Evolutionary conservation across 176 grass and related monocot genomes (phyloP).

Genomic region (Poa pratensis): DNA sequence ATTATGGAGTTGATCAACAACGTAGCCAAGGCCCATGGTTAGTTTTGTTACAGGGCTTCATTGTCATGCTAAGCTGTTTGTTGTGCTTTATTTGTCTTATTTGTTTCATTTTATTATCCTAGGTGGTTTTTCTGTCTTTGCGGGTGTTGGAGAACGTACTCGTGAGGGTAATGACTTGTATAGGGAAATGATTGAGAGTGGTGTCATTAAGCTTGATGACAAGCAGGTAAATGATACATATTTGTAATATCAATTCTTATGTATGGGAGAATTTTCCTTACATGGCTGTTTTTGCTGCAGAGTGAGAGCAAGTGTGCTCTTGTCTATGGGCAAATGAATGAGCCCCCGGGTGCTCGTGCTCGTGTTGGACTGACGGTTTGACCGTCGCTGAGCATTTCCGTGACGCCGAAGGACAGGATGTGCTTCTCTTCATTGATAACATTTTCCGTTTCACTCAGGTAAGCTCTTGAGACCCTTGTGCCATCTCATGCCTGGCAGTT

Average conservation of each 20-base stretch:
- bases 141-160: slow-evolving; percentile 94
- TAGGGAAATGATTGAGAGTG: slow-evolving; percentile 99
- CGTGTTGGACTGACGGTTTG: slow-evolving; percentile 93
- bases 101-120: slow-evolving; percentile 35
- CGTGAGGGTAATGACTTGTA: slow-evolving; percentile 97
- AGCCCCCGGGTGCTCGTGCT: slow-evolving; percentile 96
- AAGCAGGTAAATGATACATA: slow-evolving; percentile 66
- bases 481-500: background rate
- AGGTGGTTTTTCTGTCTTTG: slow-evolving; percentile 99
- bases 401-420: slow-evolving; percentile 95
- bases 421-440: slow-evolving; percentile 98
- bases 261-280: slow-evolving; percentile 35
- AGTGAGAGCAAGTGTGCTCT: slow-evolving; percentile 93
- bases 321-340: slow-evolving; percentile 97
- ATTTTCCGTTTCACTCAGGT: slow-evolving; percentile 99
- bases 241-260: slow-evolving; percentile 18
- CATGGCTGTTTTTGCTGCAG: slow-evolving; percentile 43
- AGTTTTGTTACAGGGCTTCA: slow-evolving; percentile 29
- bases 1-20: slow-evolving; percentile 99
- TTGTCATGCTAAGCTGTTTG: slow-evolving; percentile 7
- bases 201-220: slow-evolving; percentile 94
- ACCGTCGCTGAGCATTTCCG: slow-evolving; percentile 97
- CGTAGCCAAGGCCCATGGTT: slow-evolving; percentile 91
- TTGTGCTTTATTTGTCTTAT: slow-evolving; percentile 41
- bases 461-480: slow-evolving; percentile 20